Conservation (phyloP, 495 filamentous ascomycete species). For the Podospora pseudocomata region DNA sequence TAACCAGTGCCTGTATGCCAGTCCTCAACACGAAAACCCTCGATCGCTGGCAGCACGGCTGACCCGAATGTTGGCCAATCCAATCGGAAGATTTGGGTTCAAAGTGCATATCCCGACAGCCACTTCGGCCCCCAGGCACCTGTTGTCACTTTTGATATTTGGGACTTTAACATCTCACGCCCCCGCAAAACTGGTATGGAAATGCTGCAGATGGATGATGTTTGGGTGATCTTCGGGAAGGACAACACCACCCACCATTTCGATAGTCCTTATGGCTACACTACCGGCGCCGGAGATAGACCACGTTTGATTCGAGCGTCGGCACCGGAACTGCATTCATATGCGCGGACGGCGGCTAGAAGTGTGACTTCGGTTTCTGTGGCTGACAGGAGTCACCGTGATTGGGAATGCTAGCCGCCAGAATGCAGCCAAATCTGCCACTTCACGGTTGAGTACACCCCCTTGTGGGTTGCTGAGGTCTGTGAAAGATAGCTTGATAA, state of each 20-base stretch:
- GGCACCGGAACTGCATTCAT: slow-evolving; percentile 1
- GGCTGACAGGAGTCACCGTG: neutral
- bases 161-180: neutral
- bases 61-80: slow-evolving; percentile 1
- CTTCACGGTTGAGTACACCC: slow-evolving; percentile 8
- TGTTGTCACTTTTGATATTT: neutral
- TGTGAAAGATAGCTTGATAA: neutral
- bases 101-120: slow-evolving; percentile 10
- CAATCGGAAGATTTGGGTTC: slow-evolving; percentile 29
- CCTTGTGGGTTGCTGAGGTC: neutral
- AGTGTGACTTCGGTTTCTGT: slow-evolving; percentile 11
- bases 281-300: neutral
- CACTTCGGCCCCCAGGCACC: slow-evolving; percentile 20
- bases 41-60: slow-evolving; percentile 1
- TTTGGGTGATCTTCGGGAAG: neutral
- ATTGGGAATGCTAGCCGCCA: slow-evolving; percentile 29
- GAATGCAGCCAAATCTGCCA: slow-evolving; percentile 21
- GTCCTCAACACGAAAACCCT: neutral
- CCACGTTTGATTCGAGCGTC: slow-evolving; percentile 24
- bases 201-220: neutral
- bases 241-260: slow-evolving; percentile 5
- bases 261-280: neutral
- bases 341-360: slow-evolving; percentile 20
- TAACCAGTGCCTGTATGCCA: neutral
- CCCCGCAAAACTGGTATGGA: neutral